Conservation (phyloP, 2,329 filamentous ascomycete species). For the Botrytis tulipae region DNA sequence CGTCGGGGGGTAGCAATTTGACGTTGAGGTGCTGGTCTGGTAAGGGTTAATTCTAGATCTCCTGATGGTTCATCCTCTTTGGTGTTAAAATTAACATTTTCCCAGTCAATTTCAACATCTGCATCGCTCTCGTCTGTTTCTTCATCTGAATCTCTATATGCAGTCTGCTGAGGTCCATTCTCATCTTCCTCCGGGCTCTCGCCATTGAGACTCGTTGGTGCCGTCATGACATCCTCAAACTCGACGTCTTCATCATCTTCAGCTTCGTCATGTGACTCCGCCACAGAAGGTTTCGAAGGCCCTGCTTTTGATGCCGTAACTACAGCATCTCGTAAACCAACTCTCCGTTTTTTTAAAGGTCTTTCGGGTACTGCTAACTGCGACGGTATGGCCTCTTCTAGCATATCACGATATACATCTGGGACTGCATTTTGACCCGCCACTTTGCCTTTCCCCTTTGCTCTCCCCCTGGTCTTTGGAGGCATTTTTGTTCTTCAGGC, state of each 20-base stretch:
- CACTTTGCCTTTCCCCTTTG: conserved; percentile 26
- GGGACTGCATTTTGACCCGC: conserved; percentile 36
- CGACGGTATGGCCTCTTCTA: conserved; percentile 42
- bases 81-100: conserved; percentile 52
- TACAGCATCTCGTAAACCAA: conserved; percentile 23
- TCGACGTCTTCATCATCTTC: conserved; percentile 34
- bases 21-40: conserved; percentile 26
- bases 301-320: conserved; percentile 21
- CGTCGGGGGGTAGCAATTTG: conserved; percentile 31
- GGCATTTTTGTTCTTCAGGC: conserved; percentile 23
- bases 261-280: conserved; percentile 24
- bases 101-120: conserved; percentile 56
- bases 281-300: conserved; percentile 19
- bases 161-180: conserved; percentile 37
- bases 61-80: conserved; percentile 34
- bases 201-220: not conserved
- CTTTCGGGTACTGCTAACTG: conserved; percentile 37
- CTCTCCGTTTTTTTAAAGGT: conserved; percentile 41
- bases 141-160: conserved; percentile 53
- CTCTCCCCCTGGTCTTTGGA: conserved; percentile 24
- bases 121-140: conserved; percentile 51
- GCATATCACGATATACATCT: conserved; percentile 47
- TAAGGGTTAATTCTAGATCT: conserved; percentile 40
- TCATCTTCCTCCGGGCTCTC: not conserved
- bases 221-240: conserved; percentile 37